Evolutionary conservation across 2,329 filamentous ascomycete species (phyloP), one percentile per base, ranked within the genome.

Genomic region (Helotiales sp.): DNA sequence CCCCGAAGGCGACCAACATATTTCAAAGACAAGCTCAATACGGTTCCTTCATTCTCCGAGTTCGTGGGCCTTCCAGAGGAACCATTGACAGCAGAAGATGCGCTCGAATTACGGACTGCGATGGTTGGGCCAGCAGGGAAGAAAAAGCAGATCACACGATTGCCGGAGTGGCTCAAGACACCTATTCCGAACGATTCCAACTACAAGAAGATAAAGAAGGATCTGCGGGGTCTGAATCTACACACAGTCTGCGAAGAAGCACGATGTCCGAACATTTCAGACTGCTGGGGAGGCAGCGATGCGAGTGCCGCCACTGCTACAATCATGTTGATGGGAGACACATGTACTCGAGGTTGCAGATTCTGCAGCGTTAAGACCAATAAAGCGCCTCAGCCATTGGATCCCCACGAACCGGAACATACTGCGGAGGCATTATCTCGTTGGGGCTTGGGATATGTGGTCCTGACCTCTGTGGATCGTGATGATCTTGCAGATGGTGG

Each of bases 291-390:
- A 61, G 95, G 95, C 31, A 86, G 81, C 71, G 85, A 89, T 73
- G 96, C 96, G 78, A 88, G 86, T 64, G 88, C 91, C 25, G 95
- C 95, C 4, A 99, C 95, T 30, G 95, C 95, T 2, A 99, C 95
- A 10, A 98, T 99, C 75, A 99, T 99, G 95, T 79, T 99, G 48
- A 98, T 98, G 93, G 95, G 95, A 63, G 95, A 99, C 74, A 98
- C 93, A 8, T 99, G 95, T 76, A 99, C 95, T 17, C 84, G 95
- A 59, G 95, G 93, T 17, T 99, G 95, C 76, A 86, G 95, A 53
- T 99, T 99, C 80, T 99, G 95, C 81, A 91, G 88, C 64, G 95
- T 99, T 52, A 98, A 98, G 81, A 99, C 95, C 2, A 87, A 79
- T 58, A 86, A 89, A 42, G 77, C 79, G 1, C 87, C 91, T 12